Base-by-base conservation (phyloP, 1,284 basidiomycete genomes). In the Boletus smithii region DNA sequence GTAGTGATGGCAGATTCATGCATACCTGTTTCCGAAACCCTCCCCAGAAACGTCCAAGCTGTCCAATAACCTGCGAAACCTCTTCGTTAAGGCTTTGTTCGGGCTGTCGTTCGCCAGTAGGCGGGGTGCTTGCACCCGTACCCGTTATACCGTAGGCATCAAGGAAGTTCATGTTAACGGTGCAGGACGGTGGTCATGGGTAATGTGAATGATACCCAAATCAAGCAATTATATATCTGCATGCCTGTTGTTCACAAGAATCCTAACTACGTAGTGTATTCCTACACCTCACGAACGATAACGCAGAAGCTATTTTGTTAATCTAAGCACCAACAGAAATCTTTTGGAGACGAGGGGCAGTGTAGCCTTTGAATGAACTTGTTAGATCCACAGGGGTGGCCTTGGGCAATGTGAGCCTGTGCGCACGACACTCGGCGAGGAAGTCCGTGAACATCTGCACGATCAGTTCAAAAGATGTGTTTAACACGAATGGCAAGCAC, bases 361-460 rank as follows among this genome's bases (percentile, higher is more conserved):
- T 18, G 1, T 44, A 50, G 3, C 40, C 45, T 34, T 49, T 50
- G 33, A 56, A 33, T 0, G 44, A 23, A 22, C 22, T 33, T 8
- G 34, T 34, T 41, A 49, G 10, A 20, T 53, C 44, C 16, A 46
- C 33, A 7, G 60, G 42, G 0, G 52, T 32, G 4, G 13, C n/a
- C 36, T 54, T 62, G 3, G 54, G 54, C 8, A 66, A 20, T 44
- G 69, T 55, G 29, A 74, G 55, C 61, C n/a, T 79, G 77, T 59
- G 76, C 69, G 77, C 75, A 26, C 79, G 77, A 65, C 92, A 95
- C 62, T 91, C 88, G 43, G 76, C 69, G 20, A 95, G 75, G 67
- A 95, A 95, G 68, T 95, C 92, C 49, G 86, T 84, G 70, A 95
- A 95, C 92, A 95, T 94, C 86, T 91, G 38, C 29, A 51, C 37